Percentiles rank a stretch among this genome's conserved stretches.
phyloP scores from a whole-genome alignment of 495 filamentous ascomycete genomes.

The Tuber melanosporum region DNA sequence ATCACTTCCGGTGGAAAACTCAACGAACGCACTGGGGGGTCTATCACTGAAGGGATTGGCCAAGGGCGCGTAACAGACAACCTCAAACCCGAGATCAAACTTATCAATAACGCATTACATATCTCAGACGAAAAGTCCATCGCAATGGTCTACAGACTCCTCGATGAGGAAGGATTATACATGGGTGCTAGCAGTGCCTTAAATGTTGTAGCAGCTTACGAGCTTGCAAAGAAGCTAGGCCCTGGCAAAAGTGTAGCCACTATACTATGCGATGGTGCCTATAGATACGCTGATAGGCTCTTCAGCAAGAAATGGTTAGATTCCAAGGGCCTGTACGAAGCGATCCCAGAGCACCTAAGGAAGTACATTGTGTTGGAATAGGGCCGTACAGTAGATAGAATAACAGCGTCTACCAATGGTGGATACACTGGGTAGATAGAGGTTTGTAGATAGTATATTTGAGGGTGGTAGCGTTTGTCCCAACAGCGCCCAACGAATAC shows the following conservation, averaged over 20 bases:
- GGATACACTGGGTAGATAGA: neutral
- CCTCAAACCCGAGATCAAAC: conserved; percentile 70
- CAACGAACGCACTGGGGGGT: conserved; percentile 70
- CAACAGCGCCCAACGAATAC: neutral
- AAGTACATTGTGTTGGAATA: conserved; percentile 90
- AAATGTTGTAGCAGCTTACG: conserved; percentile 92
- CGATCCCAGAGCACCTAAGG: conserved; percentile 77
- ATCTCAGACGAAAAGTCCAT: conserved; percentile 90
- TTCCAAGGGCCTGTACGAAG: conserved; percentile 70
- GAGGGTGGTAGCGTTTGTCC: neutral
- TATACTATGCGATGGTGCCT: conserved; percentile 88
- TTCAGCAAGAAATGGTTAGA: conserved; percentile 86
- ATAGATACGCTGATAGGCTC: conserved; percentile 87
- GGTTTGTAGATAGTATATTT: neutral
- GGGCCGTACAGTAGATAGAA: conserved; percentile 1
- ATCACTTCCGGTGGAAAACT: conserved; percentile 78
- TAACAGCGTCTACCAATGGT: neutral
- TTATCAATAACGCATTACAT: conserved; percentile 78
- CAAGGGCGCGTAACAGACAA: conserved; percentile 97
- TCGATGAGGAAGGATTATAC: conserved; percentile 95
- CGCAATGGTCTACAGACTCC: conserved; percentile 94
- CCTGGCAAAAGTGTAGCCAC: conserved; percentile 89
- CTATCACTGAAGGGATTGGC: conserved; percentile 96
- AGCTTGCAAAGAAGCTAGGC: conserved; percentile 84
- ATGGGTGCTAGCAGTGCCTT: conserved; percentile 87